phyloP scores from a whole-genome alignment of 352 stramenopile genomes.

The Phytophthora cajani region DNA sequence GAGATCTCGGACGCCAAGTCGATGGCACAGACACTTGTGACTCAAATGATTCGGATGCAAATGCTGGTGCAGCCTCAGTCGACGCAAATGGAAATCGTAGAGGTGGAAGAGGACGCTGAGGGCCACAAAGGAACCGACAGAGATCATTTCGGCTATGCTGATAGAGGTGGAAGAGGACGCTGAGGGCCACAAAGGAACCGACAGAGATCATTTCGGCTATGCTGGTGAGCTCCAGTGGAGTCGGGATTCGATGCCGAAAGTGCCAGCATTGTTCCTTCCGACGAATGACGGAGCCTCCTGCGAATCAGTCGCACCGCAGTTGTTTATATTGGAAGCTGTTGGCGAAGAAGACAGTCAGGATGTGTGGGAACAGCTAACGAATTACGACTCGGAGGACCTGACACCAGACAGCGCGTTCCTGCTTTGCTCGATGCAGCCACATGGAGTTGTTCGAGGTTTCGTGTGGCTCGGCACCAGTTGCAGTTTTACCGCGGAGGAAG shows the following conservation, averaged over 20 bases:
- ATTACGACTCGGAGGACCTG: conserved; percentile 73
- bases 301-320: conserved; percentile 10
- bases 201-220: conserved; percentile 47
- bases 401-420: conserved; percentile 42
- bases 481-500: conserved; percentile 1
- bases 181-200: conserved; percentile 5
- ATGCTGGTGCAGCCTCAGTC: conserved; percentile 2
- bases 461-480: conserved; percentile 52
- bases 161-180: conserved; percentile 12
- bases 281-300: background rate
- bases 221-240: conserved; percentile 47
- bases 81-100: conserved; percentile 9
- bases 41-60: conserved; percentile 36
- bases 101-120: conserved; percentile 10
- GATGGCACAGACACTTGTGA: conserved; percentile 22
- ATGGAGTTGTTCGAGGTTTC: conserved; percentile 17
- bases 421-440: conserved; percentile 26
- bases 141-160: conserved; percentile 51
- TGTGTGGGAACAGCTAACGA: conserved; percentile 58
- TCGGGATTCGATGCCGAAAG: background rate
- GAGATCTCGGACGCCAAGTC: conserved; percentile 32
- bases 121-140: conserved; percentile 8
- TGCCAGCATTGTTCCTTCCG: background rate
- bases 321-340: conserved; percentile 51
- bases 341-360: conserved; percentile 4